Conservation (phyloP, 2,329 filamentous ascomycete species). For the Alternaria gansuensis region DNA sequence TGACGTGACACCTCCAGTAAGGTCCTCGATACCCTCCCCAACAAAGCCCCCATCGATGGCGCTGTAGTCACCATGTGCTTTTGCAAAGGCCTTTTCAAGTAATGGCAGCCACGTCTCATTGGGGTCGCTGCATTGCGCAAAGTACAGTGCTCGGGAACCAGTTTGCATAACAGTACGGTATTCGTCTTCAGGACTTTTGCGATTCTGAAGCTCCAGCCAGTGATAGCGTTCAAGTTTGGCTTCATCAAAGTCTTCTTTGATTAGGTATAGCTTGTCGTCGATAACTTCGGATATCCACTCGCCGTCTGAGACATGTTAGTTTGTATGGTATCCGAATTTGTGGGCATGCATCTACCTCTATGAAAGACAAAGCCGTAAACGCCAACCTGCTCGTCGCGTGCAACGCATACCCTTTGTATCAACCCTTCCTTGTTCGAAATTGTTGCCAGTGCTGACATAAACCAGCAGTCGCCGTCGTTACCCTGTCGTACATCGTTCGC, state of each 20-base stretch:
- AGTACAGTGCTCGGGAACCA: conserved; percentile 79
- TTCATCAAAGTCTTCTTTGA: conserved; percentile 82
- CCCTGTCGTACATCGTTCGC: conserved; percentile 83
- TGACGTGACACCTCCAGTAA: conserved; percentile 74
- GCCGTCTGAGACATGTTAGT: conserved; percentile 65
- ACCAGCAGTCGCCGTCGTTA: conserved; percentile 83
- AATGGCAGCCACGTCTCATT: conserved; percentile 86
- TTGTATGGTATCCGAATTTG: conserved; percentile 7
- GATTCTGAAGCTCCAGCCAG: conserved; percentile 75
- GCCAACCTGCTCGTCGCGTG: conserved; percentile 74
- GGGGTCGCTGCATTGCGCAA: conserved; percentile 76
- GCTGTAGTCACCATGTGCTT: conserved; percentile 81
- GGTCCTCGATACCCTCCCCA: conserved; percentile 67
- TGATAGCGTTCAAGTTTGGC: conserved; percentile 74
- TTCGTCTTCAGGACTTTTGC: conserved; percentile 74
- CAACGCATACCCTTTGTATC: conserved; percentile 78
- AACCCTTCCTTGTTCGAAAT: conserved; percentile 76
- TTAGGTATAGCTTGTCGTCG: conserved; percentile 88
- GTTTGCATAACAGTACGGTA: conserved; percentile 75
- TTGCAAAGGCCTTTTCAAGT: conserved; percentile 84
- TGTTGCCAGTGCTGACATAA: conserved; percentile 81
- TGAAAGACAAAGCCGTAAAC: conserved; percentile 89
- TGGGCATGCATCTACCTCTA: conserved; percentile 59
- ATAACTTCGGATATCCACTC: conserved; percentile 93
- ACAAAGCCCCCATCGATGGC: conserved; percentile 79